Evolutionary conservation across 2,329 filamentous ascomycete species (phyloP).

Genomic region (Epichloe coenophiala): DNA sequence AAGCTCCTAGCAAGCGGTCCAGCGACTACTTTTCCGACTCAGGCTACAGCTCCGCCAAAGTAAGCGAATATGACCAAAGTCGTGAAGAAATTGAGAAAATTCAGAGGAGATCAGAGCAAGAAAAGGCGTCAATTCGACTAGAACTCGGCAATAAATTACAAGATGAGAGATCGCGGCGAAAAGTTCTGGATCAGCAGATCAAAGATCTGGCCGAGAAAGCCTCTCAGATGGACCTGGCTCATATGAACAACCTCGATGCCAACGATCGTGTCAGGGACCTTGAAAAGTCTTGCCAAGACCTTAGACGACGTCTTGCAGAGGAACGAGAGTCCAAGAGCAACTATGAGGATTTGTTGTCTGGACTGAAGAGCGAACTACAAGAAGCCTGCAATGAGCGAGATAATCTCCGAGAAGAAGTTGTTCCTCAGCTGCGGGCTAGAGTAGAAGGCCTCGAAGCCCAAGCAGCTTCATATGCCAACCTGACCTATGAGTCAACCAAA

Average conservation of each 20-base stretch:
- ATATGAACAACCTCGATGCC: slow-evolving; percentile 43
- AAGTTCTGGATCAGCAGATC: slow-evolving; percentile 70
- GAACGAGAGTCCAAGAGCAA: slow-evolving; percentile 82
- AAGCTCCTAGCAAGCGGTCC: slow-evolving; percentile 54
- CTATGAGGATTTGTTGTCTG: slow-evolving; percentile 81
- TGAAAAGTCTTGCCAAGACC: slow-evolving; percentile 67
- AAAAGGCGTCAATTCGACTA: slow-evolving; percentile 73
- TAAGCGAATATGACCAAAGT: slow-evolving; percentile 50
- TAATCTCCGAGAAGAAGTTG: slow-evolving; percentile 76
- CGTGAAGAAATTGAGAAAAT: slow-evolving; percentile 68
- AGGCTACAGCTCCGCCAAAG: slow-evolving; percentile 72
- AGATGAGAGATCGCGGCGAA: slow-evolving; percentile 66
- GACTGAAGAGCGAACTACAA: slow-evolving; percentile 70
- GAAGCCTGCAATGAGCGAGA: slow-evolving; percentile 79
- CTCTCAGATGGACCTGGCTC: slow-evolving; percentile 42
- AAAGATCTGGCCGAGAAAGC: slow-evolving; percentile 69
- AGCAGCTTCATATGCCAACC: slow-evolving; percentile 55
- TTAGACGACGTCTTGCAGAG: slow-evolving; percentile 67
- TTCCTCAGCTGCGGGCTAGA: slow-evolving; percentile 63
- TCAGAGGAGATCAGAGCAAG: slow-evolving; percentile 75
- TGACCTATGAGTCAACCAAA: slow-evolving; percentile 68
- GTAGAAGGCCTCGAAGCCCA: slow-evolving; percentile 69
- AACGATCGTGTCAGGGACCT: slow-evolving; percentile 59
- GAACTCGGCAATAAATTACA: slow-evolving; percentile 78
- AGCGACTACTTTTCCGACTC: slow-evolving; percentile 99